These are phyloP conservation scores for Yarrowia osloensis DNA, from an alignment of 805 yeast genomes.

Conservation along the genomic window DNA sequence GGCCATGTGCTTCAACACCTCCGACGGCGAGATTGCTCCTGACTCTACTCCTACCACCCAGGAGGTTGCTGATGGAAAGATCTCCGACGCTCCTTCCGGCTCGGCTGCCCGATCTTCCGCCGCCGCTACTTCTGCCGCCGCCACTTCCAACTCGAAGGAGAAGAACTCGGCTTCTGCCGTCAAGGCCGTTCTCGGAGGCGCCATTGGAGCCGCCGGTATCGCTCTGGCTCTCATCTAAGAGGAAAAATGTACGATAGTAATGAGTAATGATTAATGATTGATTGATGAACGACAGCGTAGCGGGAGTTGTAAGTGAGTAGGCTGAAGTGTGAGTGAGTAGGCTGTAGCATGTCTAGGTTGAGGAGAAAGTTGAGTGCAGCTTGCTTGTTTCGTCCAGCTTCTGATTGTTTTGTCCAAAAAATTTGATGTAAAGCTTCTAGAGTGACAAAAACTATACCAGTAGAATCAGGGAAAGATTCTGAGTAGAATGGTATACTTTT, in stretches of 20 bases:
- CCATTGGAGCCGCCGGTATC: slow-evolving; percentile 31
- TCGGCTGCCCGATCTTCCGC: slow-evolving; percentile 27
- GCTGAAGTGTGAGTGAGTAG: no score
- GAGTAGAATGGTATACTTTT: background rate
- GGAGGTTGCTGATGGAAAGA: slow-evolving; percentile 15
- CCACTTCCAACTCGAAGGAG: slow-evolving; percentile 75
- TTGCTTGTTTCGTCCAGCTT: no score
- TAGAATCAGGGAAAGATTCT: background rate
- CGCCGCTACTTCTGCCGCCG: slow-evolving; percentile 62
- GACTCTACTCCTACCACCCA: slow-evolving; percentile 38
- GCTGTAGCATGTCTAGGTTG: no score
- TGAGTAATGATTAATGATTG: slow-evolving; percentile 7
- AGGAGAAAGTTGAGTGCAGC: no score
- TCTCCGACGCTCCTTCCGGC: slow-evolving; percentile 8
- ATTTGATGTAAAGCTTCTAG: no score
- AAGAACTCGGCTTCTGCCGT: slow-evolving; percentile 45
- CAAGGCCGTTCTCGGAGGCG: slow-evolving; percentile 37
- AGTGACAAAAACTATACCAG: no score
- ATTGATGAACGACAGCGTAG: no score
- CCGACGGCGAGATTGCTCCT: slow-evolving; percentile 45
- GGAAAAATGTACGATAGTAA: slow-evolving; percentile 11
- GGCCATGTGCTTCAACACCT: slow-evolving; percentile 48
- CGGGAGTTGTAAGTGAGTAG: no score
- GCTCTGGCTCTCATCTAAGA: slow-evolving; percentile 28
- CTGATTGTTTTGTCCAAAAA: no score